Base-by-base conservation (phyloP, 495 filamentous ascomycete species). In the Aspergillus nidulans region DNA sequence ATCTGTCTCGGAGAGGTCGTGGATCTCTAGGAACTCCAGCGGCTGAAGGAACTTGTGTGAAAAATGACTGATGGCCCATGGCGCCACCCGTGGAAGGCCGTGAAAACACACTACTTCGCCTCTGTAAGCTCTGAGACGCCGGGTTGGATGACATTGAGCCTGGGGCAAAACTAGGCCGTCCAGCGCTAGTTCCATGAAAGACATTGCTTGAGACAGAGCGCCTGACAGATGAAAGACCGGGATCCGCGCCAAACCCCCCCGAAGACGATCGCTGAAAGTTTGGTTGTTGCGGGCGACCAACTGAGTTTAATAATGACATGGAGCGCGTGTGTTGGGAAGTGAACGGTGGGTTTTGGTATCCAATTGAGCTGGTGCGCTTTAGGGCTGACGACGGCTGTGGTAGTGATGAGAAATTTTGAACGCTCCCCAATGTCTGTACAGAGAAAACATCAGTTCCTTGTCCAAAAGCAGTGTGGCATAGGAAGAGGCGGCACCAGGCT, bases 331-430 rank as follows among this genome's bases (percentile, higher is more conserved):
- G 83, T 68, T 84, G 84, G 32, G 81, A 77, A n/a, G 83, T 81
- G 68, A 79, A 83, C 32, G 80, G 79, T 38, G 79, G 73, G 63
- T 84, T 85, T 64, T 85, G 81, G 59, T 80, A 73, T 57, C 84
- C 84, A 43, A 85, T 86, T n/a, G 90, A 92, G 61, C 84, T 95
- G 7, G 90, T 89, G 66, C 94, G 89, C 72, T 97, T 97, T 77
- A 97, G 80, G 21, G 94, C 89, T n/a, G 94, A 97, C n/a, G 87
- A 77, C 5, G 91, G 91, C 69, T 91, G 88, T 5, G 92, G 91
- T 51, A 96, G 87, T n/a, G 82, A 76, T 36, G 87, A 85, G 63
- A 86, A 92, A 69, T 84, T 81, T 64, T 84, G 88, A 63, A 92
- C 79, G 61, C 82, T 81, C 58, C 84, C 90, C 39, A 95, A 81